A percentile compares a stretch with the other conserved stretches of the same genome.
phyloP scores from a whole-genome alignment of 2,329 filamentous ascomycete genomes.

The Fusarium circinatum region DNA sequence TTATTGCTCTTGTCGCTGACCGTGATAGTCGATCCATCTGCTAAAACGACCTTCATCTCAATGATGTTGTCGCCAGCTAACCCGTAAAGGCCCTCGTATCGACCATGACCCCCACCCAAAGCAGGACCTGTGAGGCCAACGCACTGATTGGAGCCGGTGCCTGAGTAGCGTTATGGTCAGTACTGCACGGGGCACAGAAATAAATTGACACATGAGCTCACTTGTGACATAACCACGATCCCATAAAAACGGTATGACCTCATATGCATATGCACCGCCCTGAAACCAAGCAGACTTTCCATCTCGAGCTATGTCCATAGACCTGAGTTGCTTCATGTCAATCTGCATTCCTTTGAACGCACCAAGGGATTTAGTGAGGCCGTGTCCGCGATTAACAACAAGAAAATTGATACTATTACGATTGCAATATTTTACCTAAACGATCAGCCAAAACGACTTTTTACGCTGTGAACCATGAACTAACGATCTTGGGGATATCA shows the following conservation, averaged over 20 bases:
- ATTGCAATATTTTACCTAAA: background rate
- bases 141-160: background rate
- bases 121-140: background rate
- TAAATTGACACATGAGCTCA: background rate
- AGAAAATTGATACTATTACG: background rate
- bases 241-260: background rate
- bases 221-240: background rate
- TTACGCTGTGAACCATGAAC: accelerated
- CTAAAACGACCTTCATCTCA: background rate
- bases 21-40: background rate
- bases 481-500: background rate
- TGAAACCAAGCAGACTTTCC: background rate
- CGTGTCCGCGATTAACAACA: background rate
- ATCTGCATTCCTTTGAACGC: background rate
- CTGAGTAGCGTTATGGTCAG: background rate
- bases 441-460: background rate
- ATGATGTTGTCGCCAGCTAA: background rate
- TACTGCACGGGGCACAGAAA: accelerated
- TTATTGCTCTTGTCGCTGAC: background rate
- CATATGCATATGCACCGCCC: background rate
- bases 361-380: background rate
- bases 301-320: background rate
- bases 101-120: background rate
- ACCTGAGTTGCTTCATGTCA: background rate
- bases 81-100: background rate